Evolutionary conservation across 2,329 filamentous ascomycete species (phyloP).

Genomic region (Cytospora leucostoma): DNA sequence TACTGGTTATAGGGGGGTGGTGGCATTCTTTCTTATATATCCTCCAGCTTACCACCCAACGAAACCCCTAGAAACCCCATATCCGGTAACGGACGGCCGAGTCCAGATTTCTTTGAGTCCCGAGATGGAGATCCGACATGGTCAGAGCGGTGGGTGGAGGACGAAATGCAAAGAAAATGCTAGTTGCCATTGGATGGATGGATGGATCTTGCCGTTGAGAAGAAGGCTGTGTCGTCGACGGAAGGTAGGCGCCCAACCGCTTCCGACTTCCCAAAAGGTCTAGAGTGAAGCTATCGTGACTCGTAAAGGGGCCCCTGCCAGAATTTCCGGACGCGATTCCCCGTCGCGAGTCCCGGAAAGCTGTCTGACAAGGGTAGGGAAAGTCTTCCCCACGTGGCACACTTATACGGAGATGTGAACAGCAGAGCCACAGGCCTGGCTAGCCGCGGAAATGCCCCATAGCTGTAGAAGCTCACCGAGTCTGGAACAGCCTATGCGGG

Average conservation of each 20-base stretch:
- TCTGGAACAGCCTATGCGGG: not conserved
- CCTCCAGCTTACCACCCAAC: not conserved
- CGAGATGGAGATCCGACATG: constrained; percentile 3
- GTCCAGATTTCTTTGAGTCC: not conserved
- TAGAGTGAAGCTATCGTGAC: constrained; percentile 8
- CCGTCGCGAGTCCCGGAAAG: not conserved
- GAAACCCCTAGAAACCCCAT: not conserved
- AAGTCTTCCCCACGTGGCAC: not conserved
- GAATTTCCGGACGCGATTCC: not conserved
- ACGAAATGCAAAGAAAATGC: not conserved
- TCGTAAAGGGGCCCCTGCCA: not conserved
- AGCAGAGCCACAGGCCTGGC: not conserved
- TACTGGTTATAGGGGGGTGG: not conserved
- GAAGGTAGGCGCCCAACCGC: not conserved
- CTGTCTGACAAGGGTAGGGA: not conserved
- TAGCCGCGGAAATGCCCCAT: not conserved
- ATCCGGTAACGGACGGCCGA: not conserved
- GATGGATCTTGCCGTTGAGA: not conserved
- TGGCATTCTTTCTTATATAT: not conserved
- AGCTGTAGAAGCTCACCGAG: not conserved
- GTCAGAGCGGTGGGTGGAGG: not conserved
- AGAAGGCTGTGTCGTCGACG: not conserved
- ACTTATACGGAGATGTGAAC: not conserved
- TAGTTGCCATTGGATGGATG: not conserved
- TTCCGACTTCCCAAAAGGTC: not conserved